A percentile compares a stretch with the other conserved stretches of the same genome.
Conservation (phyloP, 768 basidiomycete species). For the Paxillus rubicundulus region DNA sequence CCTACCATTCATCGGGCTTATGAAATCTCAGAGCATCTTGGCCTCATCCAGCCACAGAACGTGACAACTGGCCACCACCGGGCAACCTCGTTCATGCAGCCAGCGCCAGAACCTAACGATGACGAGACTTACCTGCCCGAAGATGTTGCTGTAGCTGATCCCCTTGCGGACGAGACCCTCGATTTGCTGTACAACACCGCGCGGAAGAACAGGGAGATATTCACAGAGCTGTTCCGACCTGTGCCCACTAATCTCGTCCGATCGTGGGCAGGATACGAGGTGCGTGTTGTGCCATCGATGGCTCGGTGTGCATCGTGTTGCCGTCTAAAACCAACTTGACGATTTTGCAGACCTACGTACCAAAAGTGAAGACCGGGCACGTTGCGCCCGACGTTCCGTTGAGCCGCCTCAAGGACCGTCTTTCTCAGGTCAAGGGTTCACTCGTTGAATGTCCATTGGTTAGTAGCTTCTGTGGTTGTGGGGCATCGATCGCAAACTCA, state of each 20-base stretch:
- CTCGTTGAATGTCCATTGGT: conserved; percentile 79
- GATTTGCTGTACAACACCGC: conserved; percentile 70
- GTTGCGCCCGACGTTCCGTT: conserved; percentile 69
- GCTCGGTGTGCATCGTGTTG: neutral
- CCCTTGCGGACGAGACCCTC: conserved; percentile 60
- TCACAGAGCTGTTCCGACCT: conserved; percentile 83
- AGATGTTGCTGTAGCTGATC: conserved; percentile 74
- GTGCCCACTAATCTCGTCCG: conserved; percentile 82
- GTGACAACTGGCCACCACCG: conserved; percentile 39
- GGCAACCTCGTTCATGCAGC: conserved; percentile 64
- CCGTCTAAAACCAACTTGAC: conserved; percentile 5
- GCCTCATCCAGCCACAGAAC: conserved; percentile 75
- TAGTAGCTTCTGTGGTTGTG: conserved; percentile 18
- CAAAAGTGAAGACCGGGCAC: conserved; percentile 78
- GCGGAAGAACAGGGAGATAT: conserved; percentile 76
- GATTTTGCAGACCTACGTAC: conserved; percentile 61
- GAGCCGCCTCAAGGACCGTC: conserved; percentile 69
- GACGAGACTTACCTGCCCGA: conserved; percentile 60
- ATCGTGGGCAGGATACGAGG: conserved; percentile 77
- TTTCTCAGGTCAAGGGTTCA: conserved; percentile 65
- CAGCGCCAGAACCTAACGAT: conserved; percentile 68
- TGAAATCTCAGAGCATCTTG: conserved; percentile 68
- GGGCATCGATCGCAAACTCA: conserved; percentile 5
- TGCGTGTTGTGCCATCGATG: conserved; percentile 33
- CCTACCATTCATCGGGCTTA: neutral